phyloP scores from a whole-genome alignment of 2,329 filamentous ascomycete genomes.

The Colletotrichum siamense region DNA sequence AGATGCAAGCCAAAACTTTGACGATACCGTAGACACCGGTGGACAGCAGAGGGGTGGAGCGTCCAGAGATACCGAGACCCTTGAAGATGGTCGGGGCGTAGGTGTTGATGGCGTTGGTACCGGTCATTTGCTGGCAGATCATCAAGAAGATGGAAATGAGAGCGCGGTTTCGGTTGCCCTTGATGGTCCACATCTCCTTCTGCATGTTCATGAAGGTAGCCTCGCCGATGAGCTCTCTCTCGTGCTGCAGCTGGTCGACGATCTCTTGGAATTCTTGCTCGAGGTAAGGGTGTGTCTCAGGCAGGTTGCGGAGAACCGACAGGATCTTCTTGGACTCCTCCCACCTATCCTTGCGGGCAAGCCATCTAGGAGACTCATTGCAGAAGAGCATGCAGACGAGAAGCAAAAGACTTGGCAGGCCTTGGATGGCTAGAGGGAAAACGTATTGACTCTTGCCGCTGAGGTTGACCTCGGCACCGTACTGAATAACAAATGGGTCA shows the following conservation, averaged over 20 bases:
- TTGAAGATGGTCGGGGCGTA: constrained; percentile 39
- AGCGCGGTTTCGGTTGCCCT: constrained; percentile 62
- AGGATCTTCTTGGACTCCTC: constrained; percentile 64
- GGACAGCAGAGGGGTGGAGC: constrained; percentile 59
- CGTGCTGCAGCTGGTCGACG: constrained; percentile 58
- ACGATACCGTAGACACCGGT: constrained; percentile 69
- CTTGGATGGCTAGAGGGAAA: constrained; percentile 67
- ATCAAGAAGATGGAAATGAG: constrained; percentile 60
- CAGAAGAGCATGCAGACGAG: constrained; percentile 65
- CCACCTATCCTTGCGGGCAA: constrained; percentile 69
- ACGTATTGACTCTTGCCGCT: constrained; percentile 22
- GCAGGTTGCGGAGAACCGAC: constrained; percentile 59
- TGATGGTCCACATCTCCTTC: constrained; percentile 64
- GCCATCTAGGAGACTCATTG: constrained; percentile 69
- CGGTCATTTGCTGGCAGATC: constrained; percentile 72
- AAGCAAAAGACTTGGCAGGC: constrained; percentile 65
- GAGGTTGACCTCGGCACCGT: constrained; percentile 47
- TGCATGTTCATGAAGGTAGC: constrained; percentile 57
- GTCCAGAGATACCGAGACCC: constrained; percentile 45
- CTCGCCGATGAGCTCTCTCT: constrained; percentile 54
- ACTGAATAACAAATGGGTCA: constrained; percentile 26
- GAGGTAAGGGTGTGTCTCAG: constrained; percentile 57
- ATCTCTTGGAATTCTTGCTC: constrained; percentile 62
- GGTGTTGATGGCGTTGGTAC: constrained; percentile 44
- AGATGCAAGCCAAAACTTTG: constrained; percentile 62